These are phyloP conservation scores for Mantamonas sphyraenae DNA, from an alignment of 78 protist species.

Conservation along the genomic window DNA sequence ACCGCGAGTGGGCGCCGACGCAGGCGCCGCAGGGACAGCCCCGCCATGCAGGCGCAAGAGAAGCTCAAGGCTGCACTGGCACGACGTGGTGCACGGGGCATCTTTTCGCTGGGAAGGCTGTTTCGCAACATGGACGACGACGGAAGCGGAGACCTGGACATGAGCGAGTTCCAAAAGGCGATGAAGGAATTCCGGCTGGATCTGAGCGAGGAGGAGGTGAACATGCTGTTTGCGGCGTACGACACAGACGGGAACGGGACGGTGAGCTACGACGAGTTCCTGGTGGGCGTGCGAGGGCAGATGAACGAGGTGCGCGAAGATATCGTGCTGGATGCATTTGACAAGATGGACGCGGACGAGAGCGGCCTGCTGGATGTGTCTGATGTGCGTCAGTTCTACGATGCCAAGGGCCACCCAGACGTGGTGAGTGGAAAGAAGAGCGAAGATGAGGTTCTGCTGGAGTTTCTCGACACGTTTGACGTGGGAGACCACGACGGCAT, in stretches of 20 bases:
- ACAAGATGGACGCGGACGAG: no score
- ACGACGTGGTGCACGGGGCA: no score
- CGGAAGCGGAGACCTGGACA: constrained; percentile 2
- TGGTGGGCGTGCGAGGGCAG: no score
- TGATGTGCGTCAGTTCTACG: not conserved
- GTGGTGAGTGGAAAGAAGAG: not conserved
- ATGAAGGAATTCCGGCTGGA: not conserved
- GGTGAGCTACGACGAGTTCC: no score
- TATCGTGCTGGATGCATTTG: no score
- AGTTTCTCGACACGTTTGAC: constrained; percentile 7
- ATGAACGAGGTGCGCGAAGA: no score
- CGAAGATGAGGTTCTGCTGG: constrained; percentile 2
- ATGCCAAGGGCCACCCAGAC: constrained; percentile 11
- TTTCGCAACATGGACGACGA: constrained; percentile 9
- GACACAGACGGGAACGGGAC: no score
- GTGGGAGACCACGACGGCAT: constrained; percentile 3
- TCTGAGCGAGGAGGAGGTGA: not conserved
- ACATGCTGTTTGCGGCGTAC: constrained; percentile 6
- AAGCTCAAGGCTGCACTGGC: no score
- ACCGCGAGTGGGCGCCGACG: no score
- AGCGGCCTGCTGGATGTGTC: not conserved
- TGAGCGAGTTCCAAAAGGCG: constrained; percentile 7
- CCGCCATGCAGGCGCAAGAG: no score
- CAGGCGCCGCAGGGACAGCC: no score
- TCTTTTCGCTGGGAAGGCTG: not conserved